Conservation (phyloP, 2,329 filamentous ascomycete species). For the Acrocalymma vagum region DNA sequence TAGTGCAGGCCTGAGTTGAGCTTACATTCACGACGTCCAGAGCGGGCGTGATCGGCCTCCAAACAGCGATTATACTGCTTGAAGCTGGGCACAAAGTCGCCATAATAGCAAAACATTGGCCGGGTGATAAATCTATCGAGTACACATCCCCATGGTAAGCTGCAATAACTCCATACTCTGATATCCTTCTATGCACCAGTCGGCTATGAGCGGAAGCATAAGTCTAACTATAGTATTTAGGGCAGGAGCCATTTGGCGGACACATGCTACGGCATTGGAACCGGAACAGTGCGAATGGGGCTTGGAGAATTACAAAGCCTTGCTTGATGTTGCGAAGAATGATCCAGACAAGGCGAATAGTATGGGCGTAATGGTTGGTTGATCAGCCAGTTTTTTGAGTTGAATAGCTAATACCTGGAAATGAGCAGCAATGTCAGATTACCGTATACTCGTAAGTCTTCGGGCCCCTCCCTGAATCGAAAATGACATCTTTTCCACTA, state of each 20-base stretch:
- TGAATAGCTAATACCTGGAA: background rate
- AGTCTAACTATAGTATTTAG: constrained; percentile 23
- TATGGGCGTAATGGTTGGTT: constrained; percentile 28
- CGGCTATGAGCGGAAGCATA: background rate
- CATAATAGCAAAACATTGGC: constrained; percentile 53
- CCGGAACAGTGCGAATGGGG: constrained; percentile 50
- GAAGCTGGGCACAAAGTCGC: constrained; percentile 52
- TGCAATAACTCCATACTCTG: background rate
- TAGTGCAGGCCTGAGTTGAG: too few species aligned
- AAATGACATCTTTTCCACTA: too few species aligned
- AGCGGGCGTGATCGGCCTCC: constrained; percentile 58
- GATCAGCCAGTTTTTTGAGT: background rate
- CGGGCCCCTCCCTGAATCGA: background rate
- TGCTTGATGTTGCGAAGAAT: constrained; percentile 42
- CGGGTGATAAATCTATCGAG: constrained; percentile 50
- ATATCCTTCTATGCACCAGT: too few species aligned
- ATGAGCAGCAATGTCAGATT: constrained; percentile 4
- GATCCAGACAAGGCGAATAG: constrained; percentile 30
- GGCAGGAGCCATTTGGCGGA: constrained; percentile 60
- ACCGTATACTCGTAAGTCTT: constrained; percentile 5
- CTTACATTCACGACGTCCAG: constrained; percentile 30
- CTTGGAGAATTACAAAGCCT: constrained; percentile 52
- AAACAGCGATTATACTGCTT: constrained; percentile 54
- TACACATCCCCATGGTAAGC: constrained; percentile 56
- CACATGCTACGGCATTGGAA: constrained; percentile 47